Evolutionary conservation across 805 yeast genomes (phyloP).

Genomic region (Ogataea zsoltii): DNA sequence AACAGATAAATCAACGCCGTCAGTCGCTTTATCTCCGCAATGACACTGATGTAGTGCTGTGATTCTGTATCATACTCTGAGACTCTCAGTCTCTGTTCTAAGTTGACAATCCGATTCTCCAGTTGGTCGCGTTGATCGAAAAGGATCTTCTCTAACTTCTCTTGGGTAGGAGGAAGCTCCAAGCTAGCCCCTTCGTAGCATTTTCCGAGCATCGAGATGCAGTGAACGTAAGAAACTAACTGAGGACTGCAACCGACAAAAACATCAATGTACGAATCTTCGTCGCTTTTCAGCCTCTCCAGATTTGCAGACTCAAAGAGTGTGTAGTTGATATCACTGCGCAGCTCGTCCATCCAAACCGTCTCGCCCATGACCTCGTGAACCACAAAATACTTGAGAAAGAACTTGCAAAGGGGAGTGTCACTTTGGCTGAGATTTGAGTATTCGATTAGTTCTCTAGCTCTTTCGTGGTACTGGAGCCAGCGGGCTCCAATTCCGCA

Average conservation of each 20-base stretch:
- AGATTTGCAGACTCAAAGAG: slow-evolving; percentile 31
- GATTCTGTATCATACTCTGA: slow-evolving; percentile 18
- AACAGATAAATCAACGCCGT: slow-evolving; percentile 38
- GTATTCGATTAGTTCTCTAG: slow-evolving; percentile 37
- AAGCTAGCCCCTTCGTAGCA: slow-evolving; percentile 36
- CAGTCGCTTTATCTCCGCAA: slow-evolving; percentile 41
- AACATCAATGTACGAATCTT: slow-evolving; percentile 40
- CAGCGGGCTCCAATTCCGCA: slow-evolving; percentile 41
- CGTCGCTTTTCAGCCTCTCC: slow-evolving; percentile 32
- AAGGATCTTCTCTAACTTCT: slow-evolving; percentile 21
- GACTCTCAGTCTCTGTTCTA: slow-evolving; percentile 28
- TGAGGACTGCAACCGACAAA: slow-evolving; percentile 44
- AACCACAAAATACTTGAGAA: slow-evolving; percentile 39
- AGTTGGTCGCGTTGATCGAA: slow-evolving; percentile 30
- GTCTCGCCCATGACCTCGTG: slow-evolving; percentile 49
- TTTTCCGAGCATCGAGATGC: slow-evolving; percentile 39
- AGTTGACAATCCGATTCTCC: slow-evolving; percentile 26
- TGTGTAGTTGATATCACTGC: neutral
- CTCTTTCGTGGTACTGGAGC: slow-evolving; percentile 40
- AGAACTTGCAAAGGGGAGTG: slow-evolving; percentile 38
- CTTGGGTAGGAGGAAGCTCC: slow-evolving; percentile 18
- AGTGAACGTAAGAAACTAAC: slow-evolving; percentile 37
- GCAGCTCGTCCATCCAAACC: slow-evolving; percentile 33
- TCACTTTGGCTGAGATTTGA: slow-evolving; percentile 26
- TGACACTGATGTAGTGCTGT: slow-evolving; percentile 26